Conservation (phyloP, 1,139 yeast species). For the Meyerozyma sp. region DNA sequence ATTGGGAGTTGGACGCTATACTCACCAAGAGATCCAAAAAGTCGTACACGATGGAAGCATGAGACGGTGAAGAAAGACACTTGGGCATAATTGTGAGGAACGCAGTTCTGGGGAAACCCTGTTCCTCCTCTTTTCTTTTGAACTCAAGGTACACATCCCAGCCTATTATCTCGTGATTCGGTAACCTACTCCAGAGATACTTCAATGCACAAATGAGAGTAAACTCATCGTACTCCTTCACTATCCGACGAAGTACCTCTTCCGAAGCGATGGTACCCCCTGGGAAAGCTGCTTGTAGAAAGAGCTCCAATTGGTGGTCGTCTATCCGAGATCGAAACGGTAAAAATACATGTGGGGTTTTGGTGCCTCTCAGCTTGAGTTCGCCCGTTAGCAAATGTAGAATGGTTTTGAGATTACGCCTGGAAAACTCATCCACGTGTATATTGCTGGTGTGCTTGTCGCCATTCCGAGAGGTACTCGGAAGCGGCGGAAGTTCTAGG, state of each 20-base stretch:
- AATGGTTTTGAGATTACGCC: constrained; percentile 60
- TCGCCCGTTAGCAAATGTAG: constrained; percentile 64
- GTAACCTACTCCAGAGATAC: constrained; percentile 82
- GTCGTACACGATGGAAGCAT: constrained; percentile 84
- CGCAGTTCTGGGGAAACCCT: constrained; percentile 63
- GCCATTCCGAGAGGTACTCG: constrained; percentile 5
- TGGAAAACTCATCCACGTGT: constrained; percentile 43
- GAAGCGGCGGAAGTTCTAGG: constrained; percentile 14
- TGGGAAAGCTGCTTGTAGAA: constrained; percentile 50
- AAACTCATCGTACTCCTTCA: constrained; percentile 51
- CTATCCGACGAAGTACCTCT: constrained; percentile 26
- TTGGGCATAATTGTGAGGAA: constrained; percentile 79
- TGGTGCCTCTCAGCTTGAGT: constrained; percentile 51
- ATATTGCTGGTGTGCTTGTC: constrained; percentile 7
- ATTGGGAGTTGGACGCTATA: constrained; percentile 77
- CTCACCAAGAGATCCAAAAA: constrained; percentile 77
- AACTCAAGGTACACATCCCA: constrained; percentile 80
- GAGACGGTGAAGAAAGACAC: constrained; percentile 77
- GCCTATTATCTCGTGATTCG: constrained; percentile 75
- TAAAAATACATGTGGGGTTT: constrained; percentile 58
- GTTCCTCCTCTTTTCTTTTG: constrained; percentile 58
- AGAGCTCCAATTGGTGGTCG: constrained; percentile 49
- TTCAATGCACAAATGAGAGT: constrained; percentile 70
- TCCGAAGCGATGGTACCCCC: constrained; percentile 40
- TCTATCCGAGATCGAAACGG: constrained; percentile 67